Evolutionary conservation across 2,329 filamentous ascomycete species (phyloP).

Genomic region (Aspergillus tubingensis): DNA sequence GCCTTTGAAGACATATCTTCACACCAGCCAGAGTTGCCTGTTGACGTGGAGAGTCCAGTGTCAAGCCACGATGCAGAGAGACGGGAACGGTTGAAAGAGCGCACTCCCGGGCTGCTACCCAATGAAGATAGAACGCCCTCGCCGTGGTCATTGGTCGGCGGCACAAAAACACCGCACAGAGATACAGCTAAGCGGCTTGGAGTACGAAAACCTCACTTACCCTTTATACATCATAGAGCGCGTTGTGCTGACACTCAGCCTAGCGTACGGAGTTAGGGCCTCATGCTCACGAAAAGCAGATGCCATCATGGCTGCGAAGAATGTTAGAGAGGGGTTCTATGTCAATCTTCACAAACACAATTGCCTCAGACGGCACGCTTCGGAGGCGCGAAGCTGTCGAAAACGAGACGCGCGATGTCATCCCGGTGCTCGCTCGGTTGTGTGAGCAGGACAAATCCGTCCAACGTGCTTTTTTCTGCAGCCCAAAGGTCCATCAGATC

Average conservation of each 20-base stretch:
- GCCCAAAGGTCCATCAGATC: slow-evolving; percentile 73
- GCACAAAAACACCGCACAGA: background rate
- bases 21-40: background rate
- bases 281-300: slow-evolving; percentile 71
- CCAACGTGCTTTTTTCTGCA: slow-evolving; percentile 75
- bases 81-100: background rate
- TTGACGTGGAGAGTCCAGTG: background rate
- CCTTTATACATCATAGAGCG: background rate
- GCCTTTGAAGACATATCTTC: slow-evolving; percentile 43
- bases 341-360: slow-evolving; percentile 55
- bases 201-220: slow-evolving; percentile 20
- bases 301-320: slow-evolving; percentile 69
- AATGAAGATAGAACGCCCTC: background rate
- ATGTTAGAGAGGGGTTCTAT: slow-evolving; percentile 64
- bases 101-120: background rate
- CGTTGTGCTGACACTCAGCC: slow-evolving; percentile 19
- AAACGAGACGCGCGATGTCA: slow-evolving; percentile 56
- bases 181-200: slow-evolving; percentile 32
- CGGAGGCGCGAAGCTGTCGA: slow-evolving; percentile 46
- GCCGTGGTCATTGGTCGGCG: background rate
- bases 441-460: slow-evolving; percentile 66
- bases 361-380: slow-evolving; percentile 47
- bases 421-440: slow-evolving; percentile 64
- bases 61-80: no score
- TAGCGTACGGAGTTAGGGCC: slow-evolving; percentile 67